phyloP scores from a whole-genome alignment of 768 basidiomycete genomes.

The Termitomyces sp. region DNA sequence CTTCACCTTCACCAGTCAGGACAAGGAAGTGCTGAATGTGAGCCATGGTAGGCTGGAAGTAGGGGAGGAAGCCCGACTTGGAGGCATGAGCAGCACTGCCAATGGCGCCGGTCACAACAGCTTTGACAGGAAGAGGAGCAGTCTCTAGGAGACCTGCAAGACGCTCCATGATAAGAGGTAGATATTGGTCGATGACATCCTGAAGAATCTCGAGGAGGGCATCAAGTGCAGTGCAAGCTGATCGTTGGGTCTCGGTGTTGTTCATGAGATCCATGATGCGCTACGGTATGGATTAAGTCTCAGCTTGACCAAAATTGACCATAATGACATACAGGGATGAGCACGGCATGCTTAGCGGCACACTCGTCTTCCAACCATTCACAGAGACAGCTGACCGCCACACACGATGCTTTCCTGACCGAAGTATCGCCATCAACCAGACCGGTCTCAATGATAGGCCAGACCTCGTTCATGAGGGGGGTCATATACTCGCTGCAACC shows the following conservation, averaged over 20 bases:
- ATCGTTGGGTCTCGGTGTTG: constrained; percentile 80
- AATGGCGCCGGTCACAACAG: constrained; percentile 95
- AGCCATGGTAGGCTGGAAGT: constrained; percentile 90
- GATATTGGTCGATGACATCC: constrained; percentile 87
- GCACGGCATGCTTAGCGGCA: constrained; percentile 71
- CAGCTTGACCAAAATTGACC: neutral
- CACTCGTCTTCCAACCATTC: constrained; percentile 98
- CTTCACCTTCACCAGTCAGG: constrained; percentile 85
- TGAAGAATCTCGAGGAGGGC: constrained; percentile 93
- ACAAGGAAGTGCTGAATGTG: constrained; percentile 86
- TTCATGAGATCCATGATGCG: constrained; percentile 90
- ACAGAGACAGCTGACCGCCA: constrained; percentile 92
- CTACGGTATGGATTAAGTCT: constrained; percentile 32
- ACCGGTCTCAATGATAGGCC: constrained; percentile 91
- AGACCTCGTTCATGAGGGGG: constrained; percentile 85
- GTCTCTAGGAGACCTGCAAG: constrained; percentile 83
- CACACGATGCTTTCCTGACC: constrained; percentile 94
- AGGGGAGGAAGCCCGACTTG: constrained; percentile 85
- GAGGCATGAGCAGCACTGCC: constrained; percentile 98
- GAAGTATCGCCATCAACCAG: constrained; percentile 78
- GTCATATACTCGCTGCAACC: constrained; percentile 98
- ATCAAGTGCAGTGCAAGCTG: constrained; percentile 97
- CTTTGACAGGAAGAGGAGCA: constrained; percentile 84
- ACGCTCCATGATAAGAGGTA: constrained; percentile 92
- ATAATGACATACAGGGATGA: constrained; percentile 70